Evolutionary conservation across 2,329 filamentous ascomycete species (phyloP), one percentile per base, ranked within the genome.

Genomic region (Aspergillus arachidicola): DNA sequence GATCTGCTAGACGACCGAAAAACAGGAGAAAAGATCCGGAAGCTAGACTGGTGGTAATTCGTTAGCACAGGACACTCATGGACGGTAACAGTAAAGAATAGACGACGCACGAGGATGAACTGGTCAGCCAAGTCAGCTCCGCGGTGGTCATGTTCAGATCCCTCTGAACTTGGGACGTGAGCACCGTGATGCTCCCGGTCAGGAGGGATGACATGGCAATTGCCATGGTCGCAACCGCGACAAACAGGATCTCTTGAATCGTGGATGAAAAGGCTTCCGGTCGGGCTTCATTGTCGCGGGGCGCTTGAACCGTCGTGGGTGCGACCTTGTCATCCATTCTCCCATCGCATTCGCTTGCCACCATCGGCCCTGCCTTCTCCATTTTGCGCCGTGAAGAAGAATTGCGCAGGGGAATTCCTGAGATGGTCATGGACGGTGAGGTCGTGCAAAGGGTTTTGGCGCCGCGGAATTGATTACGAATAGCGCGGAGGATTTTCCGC

Each of bases 101-200:
- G 19, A 11, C 38, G 38, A 76, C 81, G 54, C 77, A 85, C 78
- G 85, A 85, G 45, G 85, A 82, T n/a, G 87, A 83, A 9, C 87
- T 87, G 54, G 82, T 83, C 64, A 91, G 87, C 88, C 89, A 91
- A 0, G 88, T 89, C 28, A 91, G 85, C 69, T 91, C 83, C 1
- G 87, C 85, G 3, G 83, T 86, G n/a, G 43, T 46, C 88, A 91
- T 91, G 53, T 80, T 71, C 60, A 91, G 74, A 64, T 89, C 86
- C 16, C 75, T 72, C 2, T 84, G 87, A 55, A 90, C 87, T 57
- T 85, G 85, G 0, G 85, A 85, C 1, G 87, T 87, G 64, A 89
- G 86, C 63, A 90, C 88, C 3, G 87, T 83, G 5, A 86, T 82
- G 5, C 83, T 80, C 14, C 88, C 89, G 9, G 81, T 80, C 32